A percentile compares a stretch with the other conserved stretches of the same genome.
Conservation (phyloP, 768 basidiomycete genomes). For the Vararia minispora region DNA sequence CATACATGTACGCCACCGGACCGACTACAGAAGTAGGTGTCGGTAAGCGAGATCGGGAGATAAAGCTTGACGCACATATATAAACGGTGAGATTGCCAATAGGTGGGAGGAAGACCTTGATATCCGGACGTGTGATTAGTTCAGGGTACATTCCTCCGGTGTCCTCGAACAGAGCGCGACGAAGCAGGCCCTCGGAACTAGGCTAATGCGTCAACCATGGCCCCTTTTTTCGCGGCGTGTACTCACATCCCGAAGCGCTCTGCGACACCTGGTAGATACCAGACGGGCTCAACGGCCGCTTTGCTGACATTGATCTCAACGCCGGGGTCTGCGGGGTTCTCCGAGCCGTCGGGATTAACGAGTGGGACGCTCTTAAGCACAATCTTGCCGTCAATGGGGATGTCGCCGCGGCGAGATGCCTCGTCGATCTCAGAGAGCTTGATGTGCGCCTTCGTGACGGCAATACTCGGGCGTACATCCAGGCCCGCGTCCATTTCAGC, state of each 20-base stretch:
- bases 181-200: slow-evolving; percentile 73
- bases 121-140: slow-evolving; percentile 87
- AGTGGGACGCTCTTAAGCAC: slow-evolving; percentile 60
- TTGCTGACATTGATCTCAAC: slow-evolving; percentile 86
- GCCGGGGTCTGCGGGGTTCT: slow-evolving; percentile 51
- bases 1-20: slow-evolving; percentile 65
- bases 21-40: slow-evolving; percentile 43
- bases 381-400: slow-evolving; percentile 73
- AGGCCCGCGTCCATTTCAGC: slow-evolving; percentile 56
- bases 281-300: slow-evolving; percentile 93
- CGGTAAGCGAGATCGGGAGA: slow-evolving; percentile 1
- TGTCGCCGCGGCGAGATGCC: slow-evolving; percentile 55
- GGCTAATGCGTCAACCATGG: neutral
- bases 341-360: slow-evolving; percentile 50
- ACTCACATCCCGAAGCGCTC: slow-evolving; percentile 87
- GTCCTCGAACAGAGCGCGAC: slow-evolving; percentile 92
- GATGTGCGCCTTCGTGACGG: slow-evolving; percentile 87
- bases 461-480: slow-evolving; percentile 87
- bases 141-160: slow-evolving; percentile 96
- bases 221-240: neutral
- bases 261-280: slow-evolving; percentile 90
- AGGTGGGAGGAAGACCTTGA: slow-evolving; percentile 92
- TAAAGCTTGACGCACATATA: slow-evolving; percentile 47
- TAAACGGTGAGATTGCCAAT: slow-evolving; percentile 89
- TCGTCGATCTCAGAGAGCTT: slow-evolving; percentile 93